Evolutionary conservation across 331 rosid genomes (phyloP).

Genomic region (Spiraea crenata): DNA sequence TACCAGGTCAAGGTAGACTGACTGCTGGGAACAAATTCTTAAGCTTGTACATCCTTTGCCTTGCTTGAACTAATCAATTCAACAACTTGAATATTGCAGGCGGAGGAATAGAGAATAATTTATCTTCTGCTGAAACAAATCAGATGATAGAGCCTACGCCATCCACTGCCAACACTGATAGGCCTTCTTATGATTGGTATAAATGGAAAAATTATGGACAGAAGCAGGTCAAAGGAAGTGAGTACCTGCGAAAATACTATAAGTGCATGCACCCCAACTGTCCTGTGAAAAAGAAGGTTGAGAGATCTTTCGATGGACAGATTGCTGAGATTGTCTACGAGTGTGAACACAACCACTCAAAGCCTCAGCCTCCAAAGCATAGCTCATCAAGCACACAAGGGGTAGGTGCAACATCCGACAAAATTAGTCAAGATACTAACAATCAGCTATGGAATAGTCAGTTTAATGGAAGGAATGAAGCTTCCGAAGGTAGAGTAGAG

Average conservation of each 20-base stretch:
- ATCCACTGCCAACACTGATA: constrained; percentile 45
- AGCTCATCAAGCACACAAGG: constrained; percentile 56
- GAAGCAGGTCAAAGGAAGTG: constrained; percentile 96
- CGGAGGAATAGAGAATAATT: constrained; percentile 17
- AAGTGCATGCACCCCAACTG: constrained; percentile 93
- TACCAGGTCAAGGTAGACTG: constrained; percentile 10
- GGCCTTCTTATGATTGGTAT: constrained; percentile 90
- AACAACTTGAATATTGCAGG: constrained; percentile 1
- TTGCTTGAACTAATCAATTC: background rate
- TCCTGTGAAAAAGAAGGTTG: constrained; percentile 95
- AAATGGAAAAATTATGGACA: constrained; percentile 99
- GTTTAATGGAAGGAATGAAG: constrained; percentile 47
- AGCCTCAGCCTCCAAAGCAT: constrained; percentile 76
- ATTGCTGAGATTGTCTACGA: constrained; percentile 94
- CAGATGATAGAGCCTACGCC: constrained; percentile 37
- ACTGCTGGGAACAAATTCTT: background rate
- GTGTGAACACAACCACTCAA: constrained; percentile 89
- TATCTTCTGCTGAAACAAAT: constrained; percentile 36
- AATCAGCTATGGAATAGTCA: constrained; percentile 32
- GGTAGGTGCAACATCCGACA: constrained; percentile 44
- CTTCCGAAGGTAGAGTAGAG: constrained; percentile 47
- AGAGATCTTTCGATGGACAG: constrained; percentile 85
- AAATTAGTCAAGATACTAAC: constrained; percentile 45
- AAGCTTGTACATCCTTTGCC: background rate
- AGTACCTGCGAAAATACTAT: constrained; percentile 84